Evolutionary conservation across 2,329 filamentous ascomycete species (phyloP).

Genomic region (Xylaria polymorpha): DNA sequence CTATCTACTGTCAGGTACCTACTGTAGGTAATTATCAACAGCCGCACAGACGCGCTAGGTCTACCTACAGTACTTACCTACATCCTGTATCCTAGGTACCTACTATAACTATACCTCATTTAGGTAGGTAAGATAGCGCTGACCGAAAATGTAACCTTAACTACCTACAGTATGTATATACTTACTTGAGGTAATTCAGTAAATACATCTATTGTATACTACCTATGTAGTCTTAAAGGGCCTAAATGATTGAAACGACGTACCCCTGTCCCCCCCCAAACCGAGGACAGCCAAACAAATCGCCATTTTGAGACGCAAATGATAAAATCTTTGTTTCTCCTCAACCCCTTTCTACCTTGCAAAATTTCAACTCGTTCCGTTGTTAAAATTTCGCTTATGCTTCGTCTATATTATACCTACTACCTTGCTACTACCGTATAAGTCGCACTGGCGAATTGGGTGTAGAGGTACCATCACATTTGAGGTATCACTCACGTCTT

Average conservation of each 20-base stretch:
- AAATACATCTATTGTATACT: neutral
- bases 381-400: neutral
- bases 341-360: neutral
- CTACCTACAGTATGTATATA: too few relatives aligned
- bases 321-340: neutral
- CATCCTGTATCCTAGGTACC: too few relatives aligned
- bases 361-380: neutral
- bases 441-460: neutral
- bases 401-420: neutral
- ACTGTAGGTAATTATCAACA: neutral
- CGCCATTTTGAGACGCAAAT: neutral
- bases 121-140: too few relatives aligned
- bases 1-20: too few relatives aligned
- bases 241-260: neutral
- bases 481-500: slow-evolving; percentile 9
- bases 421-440: neutral
- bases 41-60: neutral
- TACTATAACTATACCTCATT: too few relatives aligned
- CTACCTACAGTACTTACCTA: too few relatives aligned
- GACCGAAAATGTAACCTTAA: too few relatives aligned
- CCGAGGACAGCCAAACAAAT: neutral
- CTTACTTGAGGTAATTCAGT: neutral
- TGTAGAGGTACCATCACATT: neutral
- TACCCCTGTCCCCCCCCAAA: neutral
- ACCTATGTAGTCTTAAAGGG: slow-evolving; percentile 3